A percentile compares a stretch with the other conserved stretches of the same genome.
Evolutionary conservation across 1,139 yeast genomes (phyloP).

Genomic region (Protomyces pachydermus): DNA sequence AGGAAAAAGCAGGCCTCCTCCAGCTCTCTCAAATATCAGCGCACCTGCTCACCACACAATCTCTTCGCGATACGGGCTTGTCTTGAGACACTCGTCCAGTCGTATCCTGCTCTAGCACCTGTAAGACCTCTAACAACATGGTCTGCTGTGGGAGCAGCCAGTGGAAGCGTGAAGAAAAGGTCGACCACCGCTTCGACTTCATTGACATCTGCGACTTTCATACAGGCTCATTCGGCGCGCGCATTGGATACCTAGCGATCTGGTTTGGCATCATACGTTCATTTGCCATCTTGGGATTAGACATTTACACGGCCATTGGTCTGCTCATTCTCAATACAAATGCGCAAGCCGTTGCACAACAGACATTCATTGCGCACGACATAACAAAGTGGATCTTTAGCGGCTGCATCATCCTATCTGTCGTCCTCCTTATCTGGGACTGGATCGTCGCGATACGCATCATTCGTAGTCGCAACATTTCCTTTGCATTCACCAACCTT

Average conservation of each 20-base stretch:
- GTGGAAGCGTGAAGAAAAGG: slow-evolving; percentile 29
- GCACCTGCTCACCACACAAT: too few relatives aligned
- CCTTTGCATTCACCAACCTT: slow-evolving; percentile 63
- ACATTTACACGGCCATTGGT: slow-evolving; percentile 72
- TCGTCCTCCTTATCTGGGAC: slow-evolving; percentile 55
- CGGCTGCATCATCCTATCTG: slow-evolving; percentile 74
- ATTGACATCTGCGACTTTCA: slow-evolving; percentile 49
- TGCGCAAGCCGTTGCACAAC: slow-evolving; percentile 50
- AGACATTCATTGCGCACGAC: slow-evolving; percentile 54
- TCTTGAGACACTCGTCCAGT: too few relatives aligned
- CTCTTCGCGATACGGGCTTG: too few relatives aligned
- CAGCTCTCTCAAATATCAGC: too few relatives aligned
- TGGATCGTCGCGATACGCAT: slow-evolving; percentile 57
- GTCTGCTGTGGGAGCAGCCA: slow-evolving; percentile 27
- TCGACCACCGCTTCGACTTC: slow-evolving; percentile 29
- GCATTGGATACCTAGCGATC: slow-evolving; percentile 52
- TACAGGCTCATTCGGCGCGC: slow-evolving; percentile 51
- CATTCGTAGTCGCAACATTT: slow-evolving; percentile 59
- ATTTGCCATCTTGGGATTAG: slow-evolving; percentile 60
- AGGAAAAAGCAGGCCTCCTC: too few relatives aligned
- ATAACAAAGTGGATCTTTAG: slow-evolving; percentile 79
- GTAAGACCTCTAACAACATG: not conserved
- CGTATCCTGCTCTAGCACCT: too few relatives aligned
- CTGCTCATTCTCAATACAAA: slow-evolving; percentile 71
- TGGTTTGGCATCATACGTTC: slow-evolving; percentile 53